Percentiles rank a stretch among this genome's conserved stretches.
phyloP scores from a whole-genome alignment of 2,329 filamentous ascomycete species.

The Ramichloridium luteum region DNA sequence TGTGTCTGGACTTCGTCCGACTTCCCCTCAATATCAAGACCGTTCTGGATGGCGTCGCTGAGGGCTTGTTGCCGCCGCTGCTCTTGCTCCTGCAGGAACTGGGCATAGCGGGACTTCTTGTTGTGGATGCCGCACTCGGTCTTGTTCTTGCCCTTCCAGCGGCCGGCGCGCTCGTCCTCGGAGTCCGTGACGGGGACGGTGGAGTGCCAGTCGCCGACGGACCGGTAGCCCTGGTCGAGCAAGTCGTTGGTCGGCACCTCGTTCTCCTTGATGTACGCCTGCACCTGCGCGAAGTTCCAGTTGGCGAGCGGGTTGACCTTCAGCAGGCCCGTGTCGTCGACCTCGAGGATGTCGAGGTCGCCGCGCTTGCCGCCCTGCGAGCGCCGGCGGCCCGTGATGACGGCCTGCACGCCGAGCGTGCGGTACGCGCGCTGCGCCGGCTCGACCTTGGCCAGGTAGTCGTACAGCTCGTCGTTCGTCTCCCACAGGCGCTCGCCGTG shows the following conservation, averaged over 20 bases:
- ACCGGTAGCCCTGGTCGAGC: conserved; percentile 92
- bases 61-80: conserved; percentile 51
- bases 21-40: conserved; percentile 23
- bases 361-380: conserved; percentile 90
- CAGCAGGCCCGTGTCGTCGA: conserved; percentile 81
- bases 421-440: conserved; percentile 83
- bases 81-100: conserved; percentile 66
- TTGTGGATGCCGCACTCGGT: conserved; percentile 99
- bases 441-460: conserved; percentile 96
- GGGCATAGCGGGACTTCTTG: conserved; percentile 83
- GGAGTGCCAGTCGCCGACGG: conserved; percentile 95
- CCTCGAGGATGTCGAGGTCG: conserved; percentile 78
- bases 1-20: too few species aligned
- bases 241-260: conserved; percentile 88
- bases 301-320: conserved; percentile 97
- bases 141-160: conserved; percentile 94
- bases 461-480: conserved; percentile 75
- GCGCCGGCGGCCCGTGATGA: conserved; percentile 80
- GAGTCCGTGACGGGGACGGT: conserved; percentile 78
- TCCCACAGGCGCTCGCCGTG: conserved; percentile 82
- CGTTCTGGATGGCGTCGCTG: conserved; percentile 24
- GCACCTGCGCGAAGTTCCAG: conserved; percentile 85
- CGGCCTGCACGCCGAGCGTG: conserved; percentile 75
- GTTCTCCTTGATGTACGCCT: conserved; percentile 74
- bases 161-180: conserved; percentile 89